phyloP scores from a whole-genome alignment of 306 rosid genomes.

The Begonia masoniana region DNA sequence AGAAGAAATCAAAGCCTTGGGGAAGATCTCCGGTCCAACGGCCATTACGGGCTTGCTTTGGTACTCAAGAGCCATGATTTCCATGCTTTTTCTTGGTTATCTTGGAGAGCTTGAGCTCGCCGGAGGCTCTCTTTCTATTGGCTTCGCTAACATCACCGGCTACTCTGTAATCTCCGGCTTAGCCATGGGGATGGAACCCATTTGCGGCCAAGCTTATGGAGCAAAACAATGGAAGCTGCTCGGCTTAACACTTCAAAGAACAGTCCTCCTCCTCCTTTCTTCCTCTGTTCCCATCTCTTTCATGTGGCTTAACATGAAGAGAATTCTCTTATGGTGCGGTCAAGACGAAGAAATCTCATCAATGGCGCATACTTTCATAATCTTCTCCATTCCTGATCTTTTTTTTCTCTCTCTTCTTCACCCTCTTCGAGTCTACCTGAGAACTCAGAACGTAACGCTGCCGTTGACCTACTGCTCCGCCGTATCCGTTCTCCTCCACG shows the following conservation, averaged over 20 bases:
- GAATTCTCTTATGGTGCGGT: conserved; percentile 64
- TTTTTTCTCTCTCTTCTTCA: conserved; percentile 78
- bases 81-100: conserved; percentile 86
- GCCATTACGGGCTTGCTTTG: conserved; percentile 58
- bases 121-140: conserved; percentile 86
- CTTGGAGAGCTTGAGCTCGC: conserved; percentile 89
- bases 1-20: conserved; percentile 69
- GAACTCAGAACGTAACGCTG: conserved; percentile 67
- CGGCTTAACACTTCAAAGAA: conserved; percentile 71
- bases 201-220: conserved; percentile 90
- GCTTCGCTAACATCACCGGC: conserved; percentile 94
- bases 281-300: conserved; percentile 69
- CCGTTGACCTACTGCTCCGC: conserved; percentile 78
- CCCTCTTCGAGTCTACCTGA: conserved; percentile 67
- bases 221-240: conserved; percentile 71
- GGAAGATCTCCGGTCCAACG: conserved; percentile 78
- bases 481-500: conserved; percentile 56
- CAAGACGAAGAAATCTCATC: conserved; percentile 70
- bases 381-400: conserved; percentile 79
- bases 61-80: conserved; percentile 88
- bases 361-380: conserved; percentile 60
- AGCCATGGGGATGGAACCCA: conserved; percentile 99
- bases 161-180: conserved; percentile 91
- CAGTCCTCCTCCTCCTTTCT: conserved; percentile 65
- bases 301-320: conserved; percentile 72